These are phyloP conservation scores for Calophaca sinica DNA, from an alignment of 306 rosid genomes.

Conservation along the genomic window DNA sequence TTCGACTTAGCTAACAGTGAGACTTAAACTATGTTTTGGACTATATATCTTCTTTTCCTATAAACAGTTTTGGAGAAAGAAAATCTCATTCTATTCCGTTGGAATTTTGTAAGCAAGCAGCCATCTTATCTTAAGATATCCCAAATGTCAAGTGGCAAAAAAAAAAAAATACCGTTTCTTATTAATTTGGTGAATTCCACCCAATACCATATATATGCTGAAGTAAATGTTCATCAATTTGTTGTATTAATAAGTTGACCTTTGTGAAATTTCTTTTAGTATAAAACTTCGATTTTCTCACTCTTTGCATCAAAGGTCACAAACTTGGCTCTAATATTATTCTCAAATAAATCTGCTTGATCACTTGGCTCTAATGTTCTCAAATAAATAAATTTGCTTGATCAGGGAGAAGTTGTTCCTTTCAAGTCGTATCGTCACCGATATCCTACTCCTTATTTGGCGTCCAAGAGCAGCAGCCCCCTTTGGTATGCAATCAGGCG, in stretches of 20 bases:
- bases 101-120: not conserved
- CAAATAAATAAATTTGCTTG: slow-evolving; percentile 28
- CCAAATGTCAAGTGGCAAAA: slow-evolving; percentile 35
- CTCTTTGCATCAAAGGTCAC: slow-evolving; percentile 23
- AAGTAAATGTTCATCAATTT: slow-evolving; percentile 36
- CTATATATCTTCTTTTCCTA: too few relatives aligned
- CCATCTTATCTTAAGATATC: slow-evolving; percentile 32
- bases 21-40: too few relatives aligned
- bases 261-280: slow-evolving; percentile 33
- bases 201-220: too few relatives aligned
- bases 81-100: not conserved
- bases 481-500: slow-evolving; percentile 97
- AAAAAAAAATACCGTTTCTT: not conserved
- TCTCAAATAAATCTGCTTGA: too few relatives aligned
- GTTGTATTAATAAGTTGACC: slow-evolving; percentile 37
- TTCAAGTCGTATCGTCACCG: slow-evolving; percentile 80
- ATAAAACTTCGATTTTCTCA: slow-evolving; percentile 23
- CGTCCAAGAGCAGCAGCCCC: slow-evolving; percentile 85
- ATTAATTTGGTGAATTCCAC: too few relatives aligned
- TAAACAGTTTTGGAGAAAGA: too few relatives aligned
- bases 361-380: slow-evolving; percentile 25
- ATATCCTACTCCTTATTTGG: slow-evolving; percentile 76
- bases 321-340: slow-evolving; percentile 26
- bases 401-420: slow-evolving; percentile 88
- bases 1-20: slow-evolving; percentile 12